Evolutionary conservation across 257 asterid genomes (phyloP).

Genomic region (Solanum tarijense): DNA sequence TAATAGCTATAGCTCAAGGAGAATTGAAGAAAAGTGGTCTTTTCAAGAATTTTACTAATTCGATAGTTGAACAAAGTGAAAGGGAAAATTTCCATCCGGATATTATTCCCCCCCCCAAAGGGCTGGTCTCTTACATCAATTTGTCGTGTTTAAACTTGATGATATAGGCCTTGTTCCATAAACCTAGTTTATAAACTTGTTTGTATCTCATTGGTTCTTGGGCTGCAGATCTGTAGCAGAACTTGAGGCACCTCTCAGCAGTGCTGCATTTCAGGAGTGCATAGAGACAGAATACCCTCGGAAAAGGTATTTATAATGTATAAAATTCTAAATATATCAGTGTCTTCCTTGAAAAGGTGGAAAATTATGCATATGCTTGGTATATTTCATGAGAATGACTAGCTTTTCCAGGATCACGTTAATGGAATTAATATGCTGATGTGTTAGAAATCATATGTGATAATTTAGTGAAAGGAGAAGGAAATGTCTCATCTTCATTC

Average conservation of each 20-base stretch:
- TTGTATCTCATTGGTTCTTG: neutral
- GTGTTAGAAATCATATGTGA: neutral
- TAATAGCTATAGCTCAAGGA: too few relatives aligned
- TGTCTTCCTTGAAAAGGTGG: neutral
- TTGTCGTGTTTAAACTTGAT: neutral
- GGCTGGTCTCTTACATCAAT: neutral
- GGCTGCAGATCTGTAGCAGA: constrained; percentile 32
- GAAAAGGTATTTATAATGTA: constrained; percentile 44
- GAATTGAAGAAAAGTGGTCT: too few relatives aligned
- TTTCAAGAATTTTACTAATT: too few relatives aligned
- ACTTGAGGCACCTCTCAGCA: constrained; percentile 32
- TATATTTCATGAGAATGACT: neutral
- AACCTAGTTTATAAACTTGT: neutral
- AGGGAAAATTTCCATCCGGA: too few relatives aligned
- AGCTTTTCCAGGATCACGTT: neutral
- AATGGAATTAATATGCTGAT: neutral
- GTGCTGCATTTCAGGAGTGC: constrained; percentile 39
- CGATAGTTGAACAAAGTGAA: too few relatives aligned
- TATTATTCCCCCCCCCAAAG: neutral
- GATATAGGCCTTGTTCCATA: neutral
- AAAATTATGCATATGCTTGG: neutral
- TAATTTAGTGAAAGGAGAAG: neutral
- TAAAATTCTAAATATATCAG: neutral
- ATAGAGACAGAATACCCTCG: constrained; percentile 42
- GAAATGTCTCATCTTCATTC: neutral